A percentile compares a stretch with the other conserved stretches of the same genome.
phyloP scores from a whole-genome alignment of 768 basidiomycete species.

The Boletellus emodensis region DNA sequence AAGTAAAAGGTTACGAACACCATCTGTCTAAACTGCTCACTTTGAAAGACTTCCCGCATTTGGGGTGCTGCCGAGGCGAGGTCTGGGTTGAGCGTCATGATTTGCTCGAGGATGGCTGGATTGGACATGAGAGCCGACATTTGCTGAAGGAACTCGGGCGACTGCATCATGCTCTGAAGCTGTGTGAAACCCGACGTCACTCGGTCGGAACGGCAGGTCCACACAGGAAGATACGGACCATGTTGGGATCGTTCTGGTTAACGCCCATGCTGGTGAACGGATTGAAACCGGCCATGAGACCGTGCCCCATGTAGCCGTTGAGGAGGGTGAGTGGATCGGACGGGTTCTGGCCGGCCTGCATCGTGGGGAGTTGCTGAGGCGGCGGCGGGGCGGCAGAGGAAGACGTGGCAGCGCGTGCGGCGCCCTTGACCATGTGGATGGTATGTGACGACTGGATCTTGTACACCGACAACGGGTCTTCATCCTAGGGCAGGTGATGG shows the following conservation, averaged over 20 bases:
- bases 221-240: slow-evolving; percentile 48
- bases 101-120: slow-evolving; percentile 83
- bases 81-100: slow-evolving; percentile 80
- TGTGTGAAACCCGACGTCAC: slow-evolving; percentile 24
- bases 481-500: slow-evolving; percentile 49
- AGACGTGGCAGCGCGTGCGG: slow-evolving; percentile 40
- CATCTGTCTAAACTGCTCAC: slow-evolving; percentile 69
- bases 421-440: slow-evolving; percentile 92
- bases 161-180: slow-evolving; percentile 84
- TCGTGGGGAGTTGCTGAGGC: slow-evolving; percentile 55
- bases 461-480: slow-evolving; percentile 77
- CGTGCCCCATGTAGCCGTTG: slow-evolving; percentile 75
- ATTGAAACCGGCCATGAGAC: slow-evolving; percentile 80
- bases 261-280: slow-evolving; percentile 90
- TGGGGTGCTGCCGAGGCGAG: slow-evolving; percentile 73
- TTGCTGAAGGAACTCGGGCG: slow-evolving; percentile 79
- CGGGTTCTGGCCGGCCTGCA: slow-evolving; percentile 90
- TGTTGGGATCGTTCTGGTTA: slow-evolving; percentile 91
- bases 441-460: slow-evolving; percentile 89
- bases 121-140: slow-evolving; percentile 86
- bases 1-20: slow-evolving; percentile 48
- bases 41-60: slow-evolving; percentile 74
- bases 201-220: background rate
- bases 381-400: slow-evolving; percentile 43
- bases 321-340: slow-evolving; percentile 82